Evolutionary conservation across 2,329 filamentous ascomycete genomes (phyloP).

Genomic region (Neonectria neomacrospora): DNA sequence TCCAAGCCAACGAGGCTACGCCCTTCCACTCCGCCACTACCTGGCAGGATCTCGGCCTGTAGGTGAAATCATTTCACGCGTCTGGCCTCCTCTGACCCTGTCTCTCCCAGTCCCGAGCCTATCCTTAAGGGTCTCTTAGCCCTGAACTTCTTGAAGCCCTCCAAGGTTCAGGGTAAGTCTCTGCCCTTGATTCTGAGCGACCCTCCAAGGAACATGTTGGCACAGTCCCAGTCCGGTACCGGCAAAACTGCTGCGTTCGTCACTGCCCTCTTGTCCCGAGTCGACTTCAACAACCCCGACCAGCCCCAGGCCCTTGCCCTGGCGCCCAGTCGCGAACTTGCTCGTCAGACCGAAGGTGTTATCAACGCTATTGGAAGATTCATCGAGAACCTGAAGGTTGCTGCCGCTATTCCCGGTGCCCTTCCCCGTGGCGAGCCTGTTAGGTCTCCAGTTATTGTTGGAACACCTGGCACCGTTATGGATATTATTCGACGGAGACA

Average conservation of each 20-base stretch:
- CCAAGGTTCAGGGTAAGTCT: conserved; percentile 96
- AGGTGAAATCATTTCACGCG: conserved; percentile 35
- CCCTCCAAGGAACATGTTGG: conserved; percentile 94
- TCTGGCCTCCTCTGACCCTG: conserved; percentile 17
- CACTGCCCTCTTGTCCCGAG: conserved; percentile 86
- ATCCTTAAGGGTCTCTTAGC: conserved; percentile 81
- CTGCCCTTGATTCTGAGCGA: conserved; percentile 87
- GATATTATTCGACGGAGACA: conserved; percentile 83
- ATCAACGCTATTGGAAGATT: conserved; percentile 86
- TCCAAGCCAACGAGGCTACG: conserved; percentile 87
- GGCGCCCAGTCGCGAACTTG: conserved; percentile 92
- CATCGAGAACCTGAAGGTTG: conserved; percentile 78
- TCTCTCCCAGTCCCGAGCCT: conserved; percentile 50
- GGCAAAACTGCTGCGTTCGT: conserved; percentile 98
- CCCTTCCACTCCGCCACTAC: conserved; percentile 86
- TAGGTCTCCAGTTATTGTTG: conserved; percentile 83
- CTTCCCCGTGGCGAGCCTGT: conserved; percentile 75
- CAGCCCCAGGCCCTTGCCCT: conserved; percentile 88
- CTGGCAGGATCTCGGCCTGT: conserved; percentile 90
- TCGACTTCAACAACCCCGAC: conserved; percentile 76
- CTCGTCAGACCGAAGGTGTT: conserved; percentile 91
- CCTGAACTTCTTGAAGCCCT: conserved; percentile 93
- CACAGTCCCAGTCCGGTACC: conserved; percentile 98
- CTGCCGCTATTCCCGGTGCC: conserved; percentile 84
- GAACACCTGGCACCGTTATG: conserved; percentile 92